These are phyloP conservation scores for Holtermannia corniformis DNA, from an alignment of 768 basidiomycete genomes.

Conservation along the genomic window DNA sequence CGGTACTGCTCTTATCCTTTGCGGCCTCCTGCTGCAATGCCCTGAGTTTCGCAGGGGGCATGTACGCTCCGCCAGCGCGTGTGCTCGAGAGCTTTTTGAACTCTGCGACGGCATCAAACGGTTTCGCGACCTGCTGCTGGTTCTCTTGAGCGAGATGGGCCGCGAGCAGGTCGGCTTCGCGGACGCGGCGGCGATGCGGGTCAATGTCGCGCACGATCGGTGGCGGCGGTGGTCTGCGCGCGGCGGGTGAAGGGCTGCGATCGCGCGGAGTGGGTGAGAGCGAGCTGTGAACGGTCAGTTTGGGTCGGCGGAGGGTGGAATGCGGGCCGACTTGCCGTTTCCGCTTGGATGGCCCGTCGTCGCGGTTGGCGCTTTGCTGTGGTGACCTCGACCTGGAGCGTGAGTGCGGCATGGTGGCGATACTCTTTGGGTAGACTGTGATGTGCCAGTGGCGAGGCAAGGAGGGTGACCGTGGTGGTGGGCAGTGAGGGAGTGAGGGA, in stretches of 20 bases:
- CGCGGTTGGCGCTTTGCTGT: slow-evolving; percentile 7
- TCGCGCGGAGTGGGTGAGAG: slow-evolving; percentile 33
- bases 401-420: slow-evolving; percentile 15
- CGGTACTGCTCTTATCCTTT: slow-evolving; percentile 68
- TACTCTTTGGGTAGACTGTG: no score
- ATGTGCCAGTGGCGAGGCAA: no score
- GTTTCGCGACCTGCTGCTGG: slow-evolving; percentile 52
- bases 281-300: slow-evolving; percentile 20
- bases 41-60: slow-evolving; percentile 85
- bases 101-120: slow-evolving; percentile 67
- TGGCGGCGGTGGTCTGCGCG: slow-evolving; percentile 22
- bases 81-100: slow-evolving; percentile 74
- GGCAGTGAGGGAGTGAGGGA: no score
- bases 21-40: slow-evolving; percentile 78
- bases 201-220: slow-evolving; percentile 58
- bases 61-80: slow-evolving; percentile 87
- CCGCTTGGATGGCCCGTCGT: slow-evolving; percentile 18
- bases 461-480: no score
- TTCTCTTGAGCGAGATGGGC: slow-evolving; percentile 52
- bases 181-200: slow-evolving; percentile 62
- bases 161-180: slow-evolving; percentile 47
- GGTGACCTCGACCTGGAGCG: slow-evolving; percentile 7
- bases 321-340: slow-evolving; percentile 14
- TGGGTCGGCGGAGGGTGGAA: neutral
- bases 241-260: slow-evolving; percentile 38